Base-by-base conservation (phyloP, 73 alveolate genomes). In the Loxodes magnus region DNA sequence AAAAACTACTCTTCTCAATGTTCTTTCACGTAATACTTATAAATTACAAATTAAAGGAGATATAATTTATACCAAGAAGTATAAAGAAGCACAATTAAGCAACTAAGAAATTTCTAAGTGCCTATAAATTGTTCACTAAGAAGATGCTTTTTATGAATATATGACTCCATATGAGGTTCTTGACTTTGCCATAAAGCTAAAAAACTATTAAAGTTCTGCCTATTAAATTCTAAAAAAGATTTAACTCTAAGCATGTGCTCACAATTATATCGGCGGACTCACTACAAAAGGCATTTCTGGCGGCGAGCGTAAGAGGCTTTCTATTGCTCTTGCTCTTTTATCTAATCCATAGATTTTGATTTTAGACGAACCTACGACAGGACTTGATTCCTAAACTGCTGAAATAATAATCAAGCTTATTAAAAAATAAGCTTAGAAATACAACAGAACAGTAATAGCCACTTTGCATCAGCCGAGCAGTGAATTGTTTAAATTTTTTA, bases 391-490 rank as follows among this genome's bases (percentile, higher is more conserved):
- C 5, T 34, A 20, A 14, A 57, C 56, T 0, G 71, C 71, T 12
- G 24, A 31, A 23, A 39, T 35, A 25, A 38, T 57, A n/a, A 42
- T 24, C 28, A 7, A 57, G 4, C 4, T 12, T 0, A 14, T 57
- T 10, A 6, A 56, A 58, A 55, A 48, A 28, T 50, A 54, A 23
- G 36, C 79, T 19, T 51, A 88, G 21, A 30, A 23, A 12, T 22
- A 28, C 7, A 89, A 88, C 20, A 74, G 77, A 60, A 86, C 93
- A 5, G 89, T 85, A 6, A 60, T 86, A 28, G 39, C 88, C 15
- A 82, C 97, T 10, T 77, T 86, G 7, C 97, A 86, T 67, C 83
- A 86, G 72, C 97, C 97, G 2, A 66, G 83, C 38, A 61, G 82
- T 9, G 81, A 71, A 17, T 57, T 80, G 4, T 64, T 86, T 20